These are phyloP conservation scores for Pleurozium schreberi DNA, from an alignment of 225 moss, liverwort and hornwort species.

Conservation along the genomic window DNA sequence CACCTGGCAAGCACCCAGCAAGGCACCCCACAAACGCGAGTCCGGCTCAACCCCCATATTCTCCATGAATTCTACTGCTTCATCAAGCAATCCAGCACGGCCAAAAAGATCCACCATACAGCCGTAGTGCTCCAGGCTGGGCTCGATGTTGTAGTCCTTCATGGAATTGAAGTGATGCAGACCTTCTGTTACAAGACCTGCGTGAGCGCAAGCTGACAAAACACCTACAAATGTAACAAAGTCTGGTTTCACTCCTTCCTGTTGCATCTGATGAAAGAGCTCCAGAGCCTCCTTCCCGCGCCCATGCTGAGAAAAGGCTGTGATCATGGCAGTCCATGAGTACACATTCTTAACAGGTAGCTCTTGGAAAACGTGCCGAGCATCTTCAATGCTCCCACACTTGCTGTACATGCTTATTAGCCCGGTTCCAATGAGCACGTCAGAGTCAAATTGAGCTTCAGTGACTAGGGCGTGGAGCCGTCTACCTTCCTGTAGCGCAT, in stretches of 20 bases:
- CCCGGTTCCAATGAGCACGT: constrained; percentile 32
- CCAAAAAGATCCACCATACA: constrained; percentile 47
- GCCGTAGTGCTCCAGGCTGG: constrained; percentile 37
- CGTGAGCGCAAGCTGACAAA: constrained; percentile 38
- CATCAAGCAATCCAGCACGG: constrained; percentile 33
- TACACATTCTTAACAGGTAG: constrained; percentile 30
- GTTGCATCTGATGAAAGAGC: constrained; percentile 28
- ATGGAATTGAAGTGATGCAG: constrained; percentile 32
- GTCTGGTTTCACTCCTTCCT: constrained; percentile 36
- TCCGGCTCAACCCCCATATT: constrained; percentile 26
- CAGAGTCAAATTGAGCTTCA: constrained; percentile 10
- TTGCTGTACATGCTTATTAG: constrained; percentile 51
- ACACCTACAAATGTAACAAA: constrained; percentile 40
- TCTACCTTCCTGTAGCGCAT: constrained; percentile 18
- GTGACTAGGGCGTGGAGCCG: constrained; percentile 12
- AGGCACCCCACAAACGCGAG: constrained; percentile 37
- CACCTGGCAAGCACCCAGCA: constrained; percentile 43
- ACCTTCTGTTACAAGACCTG: constrained; percentile 36
- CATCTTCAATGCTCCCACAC: constrained; percentile 38
- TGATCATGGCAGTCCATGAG: constrained; percentile 47
- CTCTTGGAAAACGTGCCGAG: constrained; percentile 17
- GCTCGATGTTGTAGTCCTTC: constrained; percentile 33
- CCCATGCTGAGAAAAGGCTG: constrained; percentile 38
- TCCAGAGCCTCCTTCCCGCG: constrained; percentile 27
- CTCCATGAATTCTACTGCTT: constrained; percentile 26